phyloP scores from a whole-genome alignment of 2,329 filamentous ascomycete genomes.

The Hansfordia pulvinata region DNA sequence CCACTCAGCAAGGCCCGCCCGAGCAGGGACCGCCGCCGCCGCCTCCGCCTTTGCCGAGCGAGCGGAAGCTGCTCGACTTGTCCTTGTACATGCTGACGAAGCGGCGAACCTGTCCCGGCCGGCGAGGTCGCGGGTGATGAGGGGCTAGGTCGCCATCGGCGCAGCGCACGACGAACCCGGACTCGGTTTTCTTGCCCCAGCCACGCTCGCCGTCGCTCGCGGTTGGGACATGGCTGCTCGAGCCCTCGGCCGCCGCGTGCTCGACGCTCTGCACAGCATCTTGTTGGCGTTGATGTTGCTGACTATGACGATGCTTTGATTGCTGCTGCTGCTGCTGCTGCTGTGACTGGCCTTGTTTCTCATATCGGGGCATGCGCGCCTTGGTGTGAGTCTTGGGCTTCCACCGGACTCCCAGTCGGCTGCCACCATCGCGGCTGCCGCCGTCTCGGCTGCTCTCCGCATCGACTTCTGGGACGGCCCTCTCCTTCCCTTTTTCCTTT shows the following conservation, averaged over 20 bases:
- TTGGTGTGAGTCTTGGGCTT: background rate
- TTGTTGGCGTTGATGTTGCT: no score
- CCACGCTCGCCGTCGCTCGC: conserved; percentile 7
- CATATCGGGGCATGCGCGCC: background rate
- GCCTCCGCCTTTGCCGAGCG: conserved; percentile 2
- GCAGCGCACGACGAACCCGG: conserved; percentile 17
- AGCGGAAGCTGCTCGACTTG: conserved; percentile 9
- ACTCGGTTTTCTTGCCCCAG: conserved; percentile 15
- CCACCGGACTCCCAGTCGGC: background rate
- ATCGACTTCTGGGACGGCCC: background rate
- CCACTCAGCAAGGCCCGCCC: conserved; percentile 2
- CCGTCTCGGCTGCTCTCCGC: background rate
- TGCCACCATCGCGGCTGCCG: background rate
- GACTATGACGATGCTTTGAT: conserved; percentile 6
- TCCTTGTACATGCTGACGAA: conserved; percentile 19
- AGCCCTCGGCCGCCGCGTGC: background rate
- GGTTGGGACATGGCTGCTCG: background rate
- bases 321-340: background rate
- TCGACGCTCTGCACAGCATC: no score
- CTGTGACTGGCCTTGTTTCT: background rate
- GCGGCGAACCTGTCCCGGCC: conserved; percentile 16
- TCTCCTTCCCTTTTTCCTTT: conserved; percentile 8
- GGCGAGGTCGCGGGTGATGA: conserved; percentile 12
- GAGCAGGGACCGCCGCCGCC: conserved; percentile 4
- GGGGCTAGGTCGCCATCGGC: conserved; percentile 13